Evolutionary conservation across 78 protist species (phyloP).

Genomic region (Dictyostelium intermedium): DNA sequence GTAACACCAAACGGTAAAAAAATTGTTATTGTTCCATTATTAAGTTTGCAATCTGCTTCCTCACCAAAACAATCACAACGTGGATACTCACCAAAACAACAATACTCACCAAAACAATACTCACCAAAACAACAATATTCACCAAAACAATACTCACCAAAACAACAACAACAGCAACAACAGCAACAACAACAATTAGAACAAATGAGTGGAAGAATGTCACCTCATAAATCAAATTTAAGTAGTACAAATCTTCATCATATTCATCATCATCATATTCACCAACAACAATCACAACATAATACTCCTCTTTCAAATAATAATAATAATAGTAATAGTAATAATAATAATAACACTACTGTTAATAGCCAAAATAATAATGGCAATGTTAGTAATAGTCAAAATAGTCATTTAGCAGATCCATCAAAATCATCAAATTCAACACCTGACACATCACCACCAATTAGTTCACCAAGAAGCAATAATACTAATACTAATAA

Average conservation of each 20-base stretch:
- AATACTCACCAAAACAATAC: background rate
- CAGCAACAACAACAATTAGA: background rate
- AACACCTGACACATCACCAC: background rate
- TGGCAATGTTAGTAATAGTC: background rate
- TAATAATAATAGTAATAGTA: background rate
- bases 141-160: background rate
- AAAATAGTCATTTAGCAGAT: background rate
- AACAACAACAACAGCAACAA: background rate
- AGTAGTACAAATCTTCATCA: background rate
- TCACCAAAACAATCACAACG: background rate
- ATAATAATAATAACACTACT: background rate
- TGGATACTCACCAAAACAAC: background rate
- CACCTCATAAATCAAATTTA: background rate
- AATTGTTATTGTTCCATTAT: background rate
- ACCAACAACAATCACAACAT: background rate
- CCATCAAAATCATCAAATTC: background rate
- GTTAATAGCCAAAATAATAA: no score
- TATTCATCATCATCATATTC: background rate
- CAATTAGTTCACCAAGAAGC: background rate
- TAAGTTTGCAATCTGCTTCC: background rate
- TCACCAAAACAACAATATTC: constrained; percentile 3
- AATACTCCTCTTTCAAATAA: background rate
- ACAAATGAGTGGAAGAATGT: constrained; percentile 1
- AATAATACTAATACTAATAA: background rate
- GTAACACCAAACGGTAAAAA: background rate